A percentile compares a stretch with the other conserved stretches of the same genome.
phyloP scores from a whole-genome alignment of 176 grass and related monocot genomes.

The Aechmea fasciata region DNA sequence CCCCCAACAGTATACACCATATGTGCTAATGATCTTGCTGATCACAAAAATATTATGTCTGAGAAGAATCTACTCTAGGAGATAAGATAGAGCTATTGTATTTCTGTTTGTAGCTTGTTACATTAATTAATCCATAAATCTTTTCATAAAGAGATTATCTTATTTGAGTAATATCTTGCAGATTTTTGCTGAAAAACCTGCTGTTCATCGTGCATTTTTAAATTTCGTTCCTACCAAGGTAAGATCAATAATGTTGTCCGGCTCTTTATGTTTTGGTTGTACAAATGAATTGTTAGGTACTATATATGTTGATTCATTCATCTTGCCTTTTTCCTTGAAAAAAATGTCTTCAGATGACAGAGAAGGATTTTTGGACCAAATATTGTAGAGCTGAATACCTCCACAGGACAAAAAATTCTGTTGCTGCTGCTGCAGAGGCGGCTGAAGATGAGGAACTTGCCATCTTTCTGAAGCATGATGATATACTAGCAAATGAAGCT shows the following conservation, averaged over 20 bases:
- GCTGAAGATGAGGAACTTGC: constrained; percentile 96
- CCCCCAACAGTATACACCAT: no score
- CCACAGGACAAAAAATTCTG: constrained; percentile 79
- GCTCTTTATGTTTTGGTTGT: not conserved
- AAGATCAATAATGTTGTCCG: not conserved
- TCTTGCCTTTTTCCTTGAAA: no score
- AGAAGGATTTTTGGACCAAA: constrained; percentile 90
- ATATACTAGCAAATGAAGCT: constrained; percentile 86
- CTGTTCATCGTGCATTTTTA: constrained; percentile 87
- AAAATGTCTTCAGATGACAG: constrained; percentile 46
- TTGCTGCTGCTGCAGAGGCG: constrained; percentile 70
- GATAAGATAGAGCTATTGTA: no score
- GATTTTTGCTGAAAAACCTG: constrained; percentile 99
- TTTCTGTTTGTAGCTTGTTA: no score
- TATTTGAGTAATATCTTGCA: constrained; percentile 31
- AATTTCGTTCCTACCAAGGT: constrained; percentile 77
- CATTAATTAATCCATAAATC: not conserved
- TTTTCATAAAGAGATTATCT: constrained; percentile 6
- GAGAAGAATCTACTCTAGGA: no score
- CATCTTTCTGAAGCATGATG: constrained; percentile 76
- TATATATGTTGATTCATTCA: no score
- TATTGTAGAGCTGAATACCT: constrained; percentile 97
- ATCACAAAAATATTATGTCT: no score
- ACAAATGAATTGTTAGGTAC: no score
- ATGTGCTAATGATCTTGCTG: no score